A percentile compares a stretch with the other conserved stretches of the same genome.
Conservation (phyloP, 345 rosid genomes). For the Eucalyptus decipiens region DNA sequence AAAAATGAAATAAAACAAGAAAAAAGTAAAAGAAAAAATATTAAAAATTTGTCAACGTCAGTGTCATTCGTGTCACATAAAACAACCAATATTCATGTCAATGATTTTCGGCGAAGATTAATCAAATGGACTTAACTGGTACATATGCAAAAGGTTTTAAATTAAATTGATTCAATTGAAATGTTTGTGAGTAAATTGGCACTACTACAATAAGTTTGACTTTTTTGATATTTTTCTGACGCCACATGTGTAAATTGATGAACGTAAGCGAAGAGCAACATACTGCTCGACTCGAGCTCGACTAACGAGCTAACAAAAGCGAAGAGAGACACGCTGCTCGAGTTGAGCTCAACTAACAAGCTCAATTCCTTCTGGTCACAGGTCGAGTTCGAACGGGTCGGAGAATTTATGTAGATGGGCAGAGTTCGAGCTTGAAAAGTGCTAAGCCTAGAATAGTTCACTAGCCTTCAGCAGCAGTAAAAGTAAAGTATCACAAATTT, state of each 20-base stretch:
- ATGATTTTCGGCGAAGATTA: accelerated
- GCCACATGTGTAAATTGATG: neutral
- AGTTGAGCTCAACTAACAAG: neutral
- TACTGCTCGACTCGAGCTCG: neutral
- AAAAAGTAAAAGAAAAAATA: accelerated
- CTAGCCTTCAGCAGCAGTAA: neutral
- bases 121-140: accelerated
- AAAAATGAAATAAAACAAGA: no score
- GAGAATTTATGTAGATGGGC: neutral
- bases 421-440: neutral
- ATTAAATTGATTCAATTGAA: accelerated
- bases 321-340: neutral
- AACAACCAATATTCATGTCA: accelerated
- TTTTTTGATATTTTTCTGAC: no score
- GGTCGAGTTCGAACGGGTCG: neutral
- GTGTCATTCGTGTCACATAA: accelerated
- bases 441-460: neutral
- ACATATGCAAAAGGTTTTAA: accelerated
- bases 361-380: neutral
- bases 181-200: accelerated
- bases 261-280: neutral
- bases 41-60: accelerated
- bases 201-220: accelerated
- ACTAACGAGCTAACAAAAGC: neutral
- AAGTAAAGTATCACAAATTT: neutral